These are phyloP conservation scores for Leccinum pachyderme DNA, from an alignment of 1,284 basidiomycete genomes.

Conservation along the genomic window DNA sequence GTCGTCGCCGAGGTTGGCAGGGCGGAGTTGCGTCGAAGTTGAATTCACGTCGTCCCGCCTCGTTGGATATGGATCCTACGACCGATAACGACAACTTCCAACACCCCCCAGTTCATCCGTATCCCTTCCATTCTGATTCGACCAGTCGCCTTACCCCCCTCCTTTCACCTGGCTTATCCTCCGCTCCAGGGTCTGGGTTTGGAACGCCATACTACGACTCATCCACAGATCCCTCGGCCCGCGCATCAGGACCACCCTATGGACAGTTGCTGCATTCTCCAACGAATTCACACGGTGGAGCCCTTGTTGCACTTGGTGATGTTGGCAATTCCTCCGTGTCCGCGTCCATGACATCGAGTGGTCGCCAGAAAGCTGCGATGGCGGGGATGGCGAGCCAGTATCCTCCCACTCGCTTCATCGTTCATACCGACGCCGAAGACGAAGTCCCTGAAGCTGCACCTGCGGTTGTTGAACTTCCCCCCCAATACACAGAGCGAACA, in stretches of 20 bases:
- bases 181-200: not conserved
- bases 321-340: conserved; percentile 18
- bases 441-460: conserved; percentile 43
- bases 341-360: conserved; percentile 36
- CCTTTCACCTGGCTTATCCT: conserved; percentile 3
- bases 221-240: conserved; percentile 7
- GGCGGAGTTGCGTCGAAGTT: conserved; percentile 18
- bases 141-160: conserved; percentile 18
- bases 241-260: conserved; percentile 22
- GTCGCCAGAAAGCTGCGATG: conserved; percentile 51
- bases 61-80: conserved; percentile 31
- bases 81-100: conserved; percentile 13
- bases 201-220: conserved; percentile 6
- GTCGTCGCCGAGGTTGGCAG: conserved; percentile 28
- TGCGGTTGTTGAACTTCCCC: conserved; percentile 71
- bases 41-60: conserved; percentile 28
- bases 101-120: conserved; percentile 28
- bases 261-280: conserved; percentile 25
- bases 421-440: conserved; percentile 72
- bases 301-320: conserved; percentile 21
- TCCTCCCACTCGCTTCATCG: conserved; percentile 52
- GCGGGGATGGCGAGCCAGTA: conserved; percentile 43
- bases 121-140: conserved; percentile 31
- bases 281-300: conserved; percentile 22
- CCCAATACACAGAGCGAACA: conserved; percentile 59